A percentile compares a stretch with the other conserved stretches of the same genome.
These are phyloP conservation scores for Aspergillus sclerotiicarbonarius DNA, from an alignment of 495 filamentous ascomycete species.

Conservation along the genomic window DNA sequence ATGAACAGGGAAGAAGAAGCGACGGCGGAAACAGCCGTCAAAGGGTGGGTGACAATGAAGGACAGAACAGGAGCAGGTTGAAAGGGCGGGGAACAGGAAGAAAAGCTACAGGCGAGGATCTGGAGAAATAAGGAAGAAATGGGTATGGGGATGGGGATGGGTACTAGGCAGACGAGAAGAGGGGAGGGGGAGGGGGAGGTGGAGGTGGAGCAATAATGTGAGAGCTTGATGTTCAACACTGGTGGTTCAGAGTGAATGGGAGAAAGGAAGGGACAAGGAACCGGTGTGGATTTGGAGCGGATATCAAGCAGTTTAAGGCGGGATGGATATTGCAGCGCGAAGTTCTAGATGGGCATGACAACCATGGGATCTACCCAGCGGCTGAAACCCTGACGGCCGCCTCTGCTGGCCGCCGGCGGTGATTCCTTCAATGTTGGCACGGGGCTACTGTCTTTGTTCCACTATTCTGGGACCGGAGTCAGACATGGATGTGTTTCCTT, in stretches of 20 bases:
- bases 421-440: conserved; percentile 8
- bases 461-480: conserved; percentile 13
- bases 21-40: not conserved
- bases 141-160: too few species aligned
- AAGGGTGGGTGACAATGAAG: not conserved
- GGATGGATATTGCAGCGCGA: conserved; percentile 17
- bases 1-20: not conserved
- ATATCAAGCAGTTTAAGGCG: conserved; percentile 15
- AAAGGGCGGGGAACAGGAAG: conserved; percentile 2
- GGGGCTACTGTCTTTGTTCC: conserved; percentile 23
- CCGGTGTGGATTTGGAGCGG: not conserved
- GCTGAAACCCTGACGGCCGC: conserved; percentile 15
- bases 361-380: conserved; percentile 11
- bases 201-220: not conserved
- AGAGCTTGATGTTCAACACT: too few species aligned
- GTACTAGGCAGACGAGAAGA: conserved; percentile 2
- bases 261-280: conserved; percentile 4
- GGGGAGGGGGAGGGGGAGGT: not conserved
- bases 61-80: not conserved
- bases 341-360: conserved; percentile 16
- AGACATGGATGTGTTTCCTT: conserved; percentile 16
- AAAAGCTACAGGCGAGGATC: not conserved
- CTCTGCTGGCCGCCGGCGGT: conserved; percentile 4
- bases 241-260: not conserved
- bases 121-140: not conserved